Evolutionary conservation across 768 basidiomycete genomes (phyloP), one percentile per base, ranked within the genome.

Genomic region (Leucocoprinus leucothites): DNA sequence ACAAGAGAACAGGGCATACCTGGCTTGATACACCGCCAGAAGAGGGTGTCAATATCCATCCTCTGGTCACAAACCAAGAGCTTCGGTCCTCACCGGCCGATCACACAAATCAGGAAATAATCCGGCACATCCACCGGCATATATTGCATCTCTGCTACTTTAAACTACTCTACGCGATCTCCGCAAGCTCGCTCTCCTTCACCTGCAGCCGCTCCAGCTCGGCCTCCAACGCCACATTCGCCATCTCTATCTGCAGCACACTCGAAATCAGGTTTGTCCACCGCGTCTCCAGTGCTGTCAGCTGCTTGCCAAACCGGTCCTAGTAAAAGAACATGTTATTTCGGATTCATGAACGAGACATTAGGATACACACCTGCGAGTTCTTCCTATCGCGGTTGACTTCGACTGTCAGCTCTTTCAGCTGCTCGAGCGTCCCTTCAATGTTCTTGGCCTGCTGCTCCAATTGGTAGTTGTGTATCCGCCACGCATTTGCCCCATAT

Each of bases 211-310:
- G 71, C 44, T 79, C 81, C 46, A 97, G 77, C 64, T 97, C 93
- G 4, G 76, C 85, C 61, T 94, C 93, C 68, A 97, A 69, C 24
- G 93, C 92, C 40, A 86, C 80, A 67, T 94, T 95, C 16, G 94
- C 96, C 84, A 98, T 86, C 77, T 97, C 95, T 60, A 97, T 89
- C 71, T 98, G 95, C 56, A 98, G 73, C 43, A 95, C 89, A 63
- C 73, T 88, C 51, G 92, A 94, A 53, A 98, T 86, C 45, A 98
- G 76, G 70, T 94, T 91, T 19, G 92, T 95, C 95, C 95, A 98
- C 58, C 86, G 80, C 35, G 82, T 88, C 71, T 98, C 94, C 57
- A 97, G 73, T 8, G 82, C 74, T 25, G 84, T 89, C 56, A 98
- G 73, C 63, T 94, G 91, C 48, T 82, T 77, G 50, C 94, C 94